Evolutionary conservation across 345 rosid genomes (phyloP).

Genomic region (Rhodamnia rubescens): DNA sequence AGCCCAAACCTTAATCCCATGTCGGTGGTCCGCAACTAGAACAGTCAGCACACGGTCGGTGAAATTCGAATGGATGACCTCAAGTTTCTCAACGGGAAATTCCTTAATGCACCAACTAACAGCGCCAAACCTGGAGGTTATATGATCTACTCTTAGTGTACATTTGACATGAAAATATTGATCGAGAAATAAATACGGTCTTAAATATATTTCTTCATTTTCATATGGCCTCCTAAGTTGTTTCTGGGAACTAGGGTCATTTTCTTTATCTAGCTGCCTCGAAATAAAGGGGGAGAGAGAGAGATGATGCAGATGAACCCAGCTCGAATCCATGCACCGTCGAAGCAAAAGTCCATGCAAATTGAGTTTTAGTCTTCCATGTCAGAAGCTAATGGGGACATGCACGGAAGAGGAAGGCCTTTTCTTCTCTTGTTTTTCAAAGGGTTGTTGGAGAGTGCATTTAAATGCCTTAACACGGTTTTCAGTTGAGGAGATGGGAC

Average conservation of each 20-base stretch:
- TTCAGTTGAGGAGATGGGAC: slow-evolving; percentile 23
- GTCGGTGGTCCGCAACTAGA: fast-evolving
- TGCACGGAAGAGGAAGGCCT: not conserved
- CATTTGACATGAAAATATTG: not conserved
- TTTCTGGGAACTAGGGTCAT: not conserved
- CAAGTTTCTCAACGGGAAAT: fast-evolving
- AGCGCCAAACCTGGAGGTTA: not conserved
- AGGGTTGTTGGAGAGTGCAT: slow-evolving; percentile 15
- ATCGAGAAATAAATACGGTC: not conserved
- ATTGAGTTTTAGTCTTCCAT: not conserved
- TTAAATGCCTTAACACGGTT: slow-evolving; percentile 16
- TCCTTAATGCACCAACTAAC: too few relatives aligned
- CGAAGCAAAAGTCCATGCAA: not conserved
- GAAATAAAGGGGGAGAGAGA: not conserved
- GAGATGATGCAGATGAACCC: not conserved
- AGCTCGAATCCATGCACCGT: not conserved
- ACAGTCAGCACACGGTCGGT: not conserved
- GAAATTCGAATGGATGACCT: fast-evolving
- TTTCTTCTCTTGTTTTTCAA: slow-evolving; percentile 3
- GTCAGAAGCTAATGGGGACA: not conserved
- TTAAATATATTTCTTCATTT: not conserved
- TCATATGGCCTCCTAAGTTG: not conserved
- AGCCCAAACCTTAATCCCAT: fast-evolving
- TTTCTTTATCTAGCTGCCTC: not conserved
- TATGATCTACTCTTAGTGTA: not conserved